A percentile compares a stretch with the other conserved stretches of the same genome.
phyloP scores from a whole-genome alignment of 371 early-diverging fungal genomes.

The Mucor lusitanicus region DNA sequence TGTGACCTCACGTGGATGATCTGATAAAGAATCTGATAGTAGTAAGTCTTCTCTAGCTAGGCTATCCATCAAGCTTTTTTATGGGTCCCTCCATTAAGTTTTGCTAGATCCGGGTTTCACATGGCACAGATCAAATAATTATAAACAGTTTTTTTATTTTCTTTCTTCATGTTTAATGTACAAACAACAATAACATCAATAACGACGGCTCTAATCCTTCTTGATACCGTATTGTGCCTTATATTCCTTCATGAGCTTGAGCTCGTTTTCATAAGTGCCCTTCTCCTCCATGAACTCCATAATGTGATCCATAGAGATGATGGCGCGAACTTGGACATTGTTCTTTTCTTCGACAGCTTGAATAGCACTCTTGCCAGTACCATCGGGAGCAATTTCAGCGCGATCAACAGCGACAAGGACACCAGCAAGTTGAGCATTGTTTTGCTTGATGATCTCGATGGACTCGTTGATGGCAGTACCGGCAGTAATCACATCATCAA shows the following conservation, averaged over 20 bases:
- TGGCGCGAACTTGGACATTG: constrained; percentile 79
- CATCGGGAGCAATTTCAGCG: constrained; percentile 77
- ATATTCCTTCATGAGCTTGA: constrained; percentile 70
- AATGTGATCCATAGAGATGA: constrained; percentile 86
- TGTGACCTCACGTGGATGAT: too few relatives aligned
- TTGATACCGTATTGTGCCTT: constrained; percentile 72
- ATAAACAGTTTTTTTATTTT: neutral
- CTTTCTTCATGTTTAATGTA: neutral
- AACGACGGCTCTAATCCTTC: constrained; percentile 5
- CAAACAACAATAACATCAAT: neutral
- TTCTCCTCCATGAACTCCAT: constrained; percentile 86
- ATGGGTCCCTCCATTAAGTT: neutral
- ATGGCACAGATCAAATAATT: neutral
- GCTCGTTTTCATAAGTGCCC: constrained; percentile 67
- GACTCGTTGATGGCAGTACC: constrained; percentile 96
- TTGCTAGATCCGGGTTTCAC: neutral
- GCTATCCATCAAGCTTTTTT: too few relatives aligned
- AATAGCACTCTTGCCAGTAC: constrained; percentile 84
- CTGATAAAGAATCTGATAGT: too few relatives aligned
- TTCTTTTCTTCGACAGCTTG: constrained; percentile 88
- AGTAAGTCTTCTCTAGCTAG: too few relatives aligned
- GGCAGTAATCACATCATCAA: constrained; percentile 98
- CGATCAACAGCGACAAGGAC: constrained; percentile 94
- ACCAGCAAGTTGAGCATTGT: constrained; percentile 70
- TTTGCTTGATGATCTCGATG: constrained; percentile 72